Percentiles rank a stretch among this genome's conserved stretches.
Evolutionary conservation across 345 rosid species (phyloP).

Genomic region (Citrus unshiu): DNA sequence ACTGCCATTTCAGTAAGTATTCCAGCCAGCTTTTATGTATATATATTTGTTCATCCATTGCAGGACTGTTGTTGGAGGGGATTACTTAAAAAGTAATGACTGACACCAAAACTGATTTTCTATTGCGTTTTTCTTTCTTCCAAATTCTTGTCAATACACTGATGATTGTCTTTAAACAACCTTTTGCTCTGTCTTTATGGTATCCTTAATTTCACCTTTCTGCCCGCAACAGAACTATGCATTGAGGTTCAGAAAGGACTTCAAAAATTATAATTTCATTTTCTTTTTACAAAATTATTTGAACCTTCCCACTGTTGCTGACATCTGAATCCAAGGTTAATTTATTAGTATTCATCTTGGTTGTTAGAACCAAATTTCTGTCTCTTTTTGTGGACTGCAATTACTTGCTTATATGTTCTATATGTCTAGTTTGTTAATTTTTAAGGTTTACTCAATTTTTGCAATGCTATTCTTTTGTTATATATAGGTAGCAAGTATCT

Average conservation of each 20-base stretch:
- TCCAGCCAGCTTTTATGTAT: not conserved
- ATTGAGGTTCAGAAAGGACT: not conserved
- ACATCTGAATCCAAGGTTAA: not conserved
- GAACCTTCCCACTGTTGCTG: not conserved
- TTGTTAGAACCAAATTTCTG: not conserved
- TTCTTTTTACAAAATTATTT: not conserved
- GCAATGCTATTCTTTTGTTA: constrained; percentile 6
- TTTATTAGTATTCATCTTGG: not conserved
- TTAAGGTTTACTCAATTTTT: not conserved
- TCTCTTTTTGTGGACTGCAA: not conserved
- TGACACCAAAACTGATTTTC: not conserved
- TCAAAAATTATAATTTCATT: not conserved
- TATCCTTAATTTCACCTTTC: not conserved
- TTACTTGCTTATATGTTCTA: not conserved
- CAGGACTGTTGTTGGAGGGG: not conserved
- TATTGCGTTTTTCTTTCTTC: not conserved
- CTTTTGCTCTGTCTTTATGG: not conserved
- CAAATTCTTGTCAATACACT: not conserved
- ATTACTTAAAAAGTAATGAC: not conserved
- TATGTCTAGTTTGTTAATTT: not conserved
- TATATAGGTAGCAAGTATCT: constrained; percentile 73
- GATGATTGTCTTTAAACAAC: not conserved
- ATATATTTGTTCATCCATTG: not conserved
- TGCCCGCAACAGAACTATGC: not conserved
- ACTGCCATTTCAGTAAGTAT: constrained; percentile 84